These are phyloP conservation scores for Trametes punicea DNA, from an alignment of 768 basidiomycete genomes.

Conservation along the genomic window DNA sequence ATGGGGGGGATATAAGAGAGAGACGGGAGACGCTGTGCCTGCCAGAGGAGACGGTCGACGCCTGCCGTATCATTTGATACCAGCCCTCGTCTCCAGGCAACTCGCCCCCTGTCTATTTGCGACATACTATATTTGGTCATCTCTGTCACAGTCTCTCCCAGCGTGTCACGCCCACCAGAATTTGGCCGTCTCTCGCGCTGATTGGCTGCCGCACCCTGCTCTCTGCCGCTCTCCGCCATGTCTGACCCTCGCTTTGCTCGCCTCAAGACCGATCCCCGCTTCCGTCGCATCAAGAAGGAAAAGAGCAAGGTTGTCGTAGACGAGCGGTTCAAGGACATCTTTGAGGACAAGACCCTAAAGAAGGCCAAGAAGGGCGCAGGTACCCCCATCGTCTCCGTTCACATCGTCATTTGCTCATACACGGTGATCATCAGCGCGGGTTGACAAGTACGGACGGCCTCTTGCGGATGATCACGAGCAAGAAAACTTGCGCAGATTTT, in stretches of 20 bases:
- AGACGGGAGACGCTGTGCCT: conserved; percentile 7
- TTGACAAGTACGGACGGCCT: conserved; percentile 88
- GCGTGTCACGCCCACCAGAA: conserved; percentile 10
- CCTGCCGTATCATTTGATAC: conserved; percentile 14
- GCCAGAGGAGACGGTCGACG: not conserved
- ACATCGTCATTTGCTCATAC: conserved; percentile 5
- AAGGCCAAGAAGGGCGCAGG: conserved; percentile 33
- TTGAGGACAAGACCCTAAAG: conserved; percentile 47
- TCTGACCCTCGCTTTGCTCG: conserved; percentile 87
- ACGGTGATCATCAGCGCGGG: conserved; percentile 43
- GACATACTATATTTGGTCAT: not conserved
- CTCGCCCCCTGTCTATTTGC: not conserved
- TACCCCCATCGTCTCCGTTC: conserved; percentile 6
- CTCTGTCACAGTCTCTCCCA: conserved; percentile 1
- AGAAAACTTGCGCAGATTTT: conserved; percentile 77
- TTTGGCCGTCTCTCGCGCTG: conserved; percentile 10
- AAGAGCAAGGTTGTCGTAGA: conserved; percentile 84
- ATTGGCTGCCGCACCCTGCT: conserved; percentile 13
- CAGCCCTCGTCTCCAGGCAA: conserved; percentile 12
- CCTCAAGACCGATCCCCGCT: conserved; percentile 88
- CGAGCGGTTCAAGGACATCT: conserved; percentile 83
- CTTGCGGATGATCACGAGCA: conserved; percentile 65
- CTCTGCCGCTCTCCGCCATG: conserved; percentile 37
- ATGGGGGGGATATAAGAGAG: conserved; percentile 22
- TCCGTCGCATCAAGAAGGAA: conserved; percentile 79